Base-by-base conservation (phyloP, 495 filamentous ascomycete genomes). In the Aspergillus olivimuriae region DNA sequence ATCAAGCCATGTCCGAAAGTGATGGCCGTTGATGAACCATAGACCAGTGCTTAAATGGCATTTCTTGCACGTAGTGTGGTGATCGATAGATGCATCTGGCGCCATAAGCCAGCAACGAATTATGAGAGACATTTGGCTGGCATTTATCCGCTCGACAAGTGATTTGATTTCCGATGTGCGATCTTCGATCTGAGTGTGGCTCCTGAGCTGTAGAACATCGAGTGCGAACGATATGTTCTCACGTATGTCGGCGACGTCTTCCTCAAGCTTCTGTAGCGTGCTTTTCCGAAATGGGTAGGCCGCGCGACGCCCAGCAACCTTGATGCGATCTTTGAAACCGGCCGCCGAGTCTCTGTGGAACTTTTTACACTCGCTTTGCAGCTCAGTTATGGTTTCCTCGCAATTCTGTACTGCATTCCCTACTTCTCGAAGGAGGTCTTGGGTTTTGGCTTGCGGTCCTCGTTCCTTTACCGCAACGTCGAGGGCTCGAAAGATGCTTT, bases 231-330 rank as follows among this genome's bases (percentile, higher is more conserved):
- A 54, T 11, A 67, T 15, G n/a, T 49, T 59, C 10, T 46, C 36
- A 11, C 48, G 52, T 21, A 65, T 58, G 1, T 65, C 58, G 20
- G 35, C 21, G 12, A 67, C 44, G 30, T 56, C 48, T 46, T 61
- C 57, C 44, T 62, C 56, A 6, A 67, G 49, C 35, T 62, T 65
- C 30, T 53, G 42, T 23, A 67, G 44, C 1, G 61, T 63, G 33
- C 55, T 60, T 40, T 49, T 39, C 14, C 56, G 51, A 34, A 67
- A 65, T 11, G 56, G 63, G 48, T 67, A 65, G 8, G 53, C 34
- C 2, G 30, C 45, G 8, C 49, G 42, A 18, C 53, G 62, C 5
- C 52, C 50, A 11, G 45, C 39, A 19, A 42, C 5, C 11, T 48
- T 37, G 18, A 56, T n/a, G 0, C 39, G 34, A 43, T 18, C 46